Evolutionary conservation across 208 protist species (phyloP), one percentile per base, ranked within the genome.

Genomic region (Trypanosoma boissoni): DNA sequence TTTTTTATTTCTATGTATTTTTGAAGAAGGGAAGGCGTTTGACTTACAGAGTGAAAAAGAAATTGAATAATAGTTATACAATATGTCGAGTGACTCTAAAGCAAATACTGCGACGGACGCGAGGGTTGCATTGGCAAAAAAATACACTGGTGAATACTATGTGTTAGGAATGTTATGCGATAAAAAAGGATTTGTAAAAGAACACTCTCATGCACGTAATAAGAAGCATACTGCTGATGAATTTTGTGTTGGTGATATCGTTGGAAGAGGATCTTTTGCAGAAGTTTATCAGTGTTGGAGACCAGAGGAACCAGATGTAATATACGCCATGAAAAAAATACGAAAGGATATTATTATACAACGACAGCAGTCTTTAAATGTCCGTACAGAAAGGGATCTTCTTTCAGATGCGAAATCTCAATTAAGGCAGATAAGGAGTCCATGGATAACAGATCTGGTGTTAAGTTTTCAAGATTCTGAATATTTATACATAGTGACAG

Each of bases 401-500:
- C 59, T 96, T 23, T 85, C 78, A 5, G 66, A 76, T 44, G 55
- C 45, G 5, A 59, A 73, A 53, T 42, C 34, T 23, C 42, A 42
- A 1, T 20, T 32, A n/a, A 56, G 32, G 43, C 49, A 41, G 20
- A 43, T 71, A 41, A 53, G 46, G 32, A 73, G 27, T 45, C 74
- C 72, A 7, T 98, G 92, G 92, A 80, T 97, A 50, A 85, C 90
- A 4, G 65, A 85, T 50, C 71, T 98, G 16, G 82, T 80, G 60
- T 92, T 92, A 52, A 88, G 77, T 26, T 97, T 98, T 62, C 72
- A 97, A 66, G 91, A 97, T 76, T 41, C 57, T 31, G 42, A 81
- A 14, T 89, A 81, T 66, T 58, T 98, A 23, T 98, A 98, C 68
- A 78, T 98, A 56, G 75, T 95, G 48, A 98, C 97, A 86, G 96